Evolutionary conservation across 495 filamentous ascomycete species (phyloP), one percentile per base, ranked within the genome.

Genomic region (Jackrogersella multiformis): DNA sequence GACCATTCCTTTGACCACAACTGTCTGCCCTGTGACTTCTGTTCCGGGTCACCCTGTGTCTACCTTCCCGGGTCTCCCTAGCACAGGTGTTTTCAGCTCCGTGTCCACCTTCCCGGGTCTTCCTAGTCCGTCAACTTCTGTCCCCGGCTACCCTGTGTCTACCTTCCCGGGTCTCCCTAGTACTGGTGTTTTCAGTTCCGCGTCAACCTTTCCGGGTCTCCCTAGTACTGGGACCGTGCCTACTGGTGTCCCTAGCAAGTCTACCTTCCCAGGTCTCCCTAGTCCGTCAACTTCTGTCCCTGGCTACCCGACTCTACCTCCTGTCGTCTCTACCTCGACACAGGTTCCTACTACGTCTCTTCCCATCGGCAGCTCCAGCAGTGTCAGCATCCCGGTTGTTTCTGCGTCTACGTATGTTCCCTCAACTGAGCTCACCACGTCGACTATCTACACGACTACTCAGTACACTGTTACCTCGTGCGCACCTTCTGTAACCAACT

Each of bases 381-480:
- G 26, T 7, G 7, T 7, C 7, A 30, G 26, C 26, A 4, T 4
- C 26, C 26, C 26, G 4, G 34, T 12, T 36, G 34, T 6, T 3
- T n/a, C 34, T 12, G 12, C 10, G 34, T 36, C 34, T 10, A 45
- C 20, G 42, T 10, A 18, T 24, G 21, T 8, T 3, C 20, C 42
- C 42, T 9, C 32, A 2, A 7, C 32, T 7, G 23, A 52, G 38
- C 55, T 32, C 55, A 78, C 73, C 1, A 80, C 77, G 18, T 79
- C 77, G 3, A 78, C 77, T 10, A 54, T 80, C 45, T 77, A 75
- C 58, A 70, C 70, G 30, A 80, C 78, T 5, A 64, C 68, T 12
- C 67, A 66, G 36, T 41, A 57, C 66, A 80, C 78, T 10, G 73
- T 78, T 61, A 79, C 77, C 20, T 67, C 71, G 41, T 79, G 78